Conservation (phyloP, 2,329 filamentous ascomycete genomes). For the Aspergillus felis region DNA sequence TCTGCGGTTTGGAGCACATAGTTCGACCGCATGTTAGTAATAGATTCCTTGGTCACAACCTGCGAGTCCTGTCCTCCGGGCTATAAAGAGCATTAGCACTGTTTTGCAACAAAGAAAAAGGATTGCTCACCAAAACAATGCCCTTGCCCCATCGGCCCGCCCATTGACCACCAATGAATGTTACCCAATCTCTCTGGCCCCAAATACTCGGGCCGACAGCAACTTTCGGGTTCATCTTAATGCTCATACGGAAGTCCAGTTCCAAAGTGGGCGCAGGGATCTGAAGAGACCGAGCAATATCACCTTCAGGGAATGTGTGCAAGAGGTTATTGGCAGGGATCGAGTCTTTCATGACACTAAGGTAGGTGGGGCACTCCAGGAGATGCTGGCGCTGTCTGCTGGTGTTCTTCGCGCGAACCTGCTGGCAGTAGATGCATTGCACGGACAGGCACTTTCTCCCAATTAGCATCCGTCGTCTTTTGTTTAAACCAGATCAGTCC, state of each 20-base stretch:
- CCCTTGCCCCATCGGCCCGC: constrained; percentile 51
- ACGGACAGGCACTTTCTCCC: constrained; percentile 42
- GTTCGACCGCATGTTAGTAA: constrained; percentile 42
- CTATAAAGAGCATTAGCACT: constrained; percentile 24
- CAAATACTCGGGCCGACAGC: constrained; percentile 44
- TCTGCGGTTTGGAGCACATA: constrained; percentile 50
- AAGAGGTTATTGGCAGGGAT: constrained; percentile 50
- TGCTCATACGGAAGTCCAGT: constrained; percentile 52
- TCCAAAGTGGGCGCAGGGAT: constrained; percentile 47
- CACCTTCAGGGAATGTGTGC: constrained; percentile 48
- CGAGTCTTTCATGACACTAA: constrained; percentile 51
- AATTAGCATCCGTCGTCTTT: not conserved
- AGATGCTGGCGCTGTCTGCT: constrained; percentile 48
- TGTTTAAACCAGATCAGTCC: not conserved
- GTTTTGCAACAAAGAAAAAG: not conserved
- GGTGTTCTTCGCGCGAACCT: constrained; percentile 49
- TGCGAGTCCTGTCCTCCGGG: constrained; percentile 50
- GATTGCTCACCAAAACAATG: constrained; percentile 45
- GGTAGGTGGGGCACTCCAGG: constrained; percentile 47
- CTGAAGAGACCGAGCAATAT: constrained; percentile 46
- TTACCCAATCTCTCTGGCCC: constrained; percentile 51
- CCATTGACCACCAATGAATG: constrained; percentile 50
- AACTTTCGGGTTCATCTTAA: constrained; percentile 50
- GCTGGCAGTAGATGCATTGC: constrained; percentile 50
- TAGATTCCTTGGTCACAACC: constrained; percentile 45